Base-by-base conservation (phyloP, 108 stramenopile genomes). In the Cyclotella sp. region DNA sequence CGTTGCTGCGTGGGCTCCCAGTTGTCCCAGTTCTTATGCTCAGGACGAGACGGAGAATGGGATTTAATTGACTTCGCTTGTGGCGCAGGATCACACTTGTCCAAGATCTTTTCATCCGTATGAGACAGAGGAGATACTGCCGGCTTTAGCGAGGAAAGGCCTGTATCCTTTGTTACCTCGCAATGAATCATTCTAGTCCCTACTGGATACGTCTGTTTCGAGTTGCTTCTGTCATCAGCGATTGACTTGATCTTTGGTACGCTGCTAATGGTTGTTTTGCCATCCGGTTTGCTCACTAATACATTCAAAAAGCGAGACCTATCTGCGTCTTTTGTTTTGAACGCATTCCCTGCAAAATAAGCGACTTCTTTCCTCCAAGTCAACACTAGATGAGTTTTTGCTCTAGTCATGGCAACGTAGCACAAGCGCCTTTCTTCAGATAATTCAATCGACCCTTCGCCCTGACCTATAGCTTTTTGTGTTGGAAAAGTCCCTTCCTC, bases 321-420 rank as follows among this genome's bases (percentile, higher is more conserved):
- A 27, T 80, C 73, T n/a, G 79, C 82, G 39, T 83, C 76, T 39
- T 61, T 76, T 12, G 70, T 75, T 24, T 84, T 84, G 34, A 86
- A 63, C 9, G 70, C 64, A 11, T 65, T 27, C 47, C 79, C 83
- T 22, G 72, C 67, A 69, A 90, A 94, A 28, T 68, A 84, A 0
- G 81, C 68, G 11, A 89, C 90, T 52, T 89, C 86, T 63, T 83
- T 81, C 74, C 93, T 81, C 93, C 93, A 94, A 15, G 94, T 92
- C 60, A 97, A 66, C 26, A 92, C 47, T 18, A 97, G 78, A 47
- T 88, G 82, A 8, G 89, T 89, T 79, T 95, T 95, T 11, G 97
- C 97, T 51, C 97, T 87, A 9, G 95, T 97, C 93, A 96, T 95
- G 24, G 94, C 97, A 27, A 96, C 97, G 72, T 97, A 97, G 78